A percentile compares a stretch with the other conserved stretches of the same genome.
Conservation (phyloP, 140 eudicot species). For the Bidens hawaiensis region DNA sequence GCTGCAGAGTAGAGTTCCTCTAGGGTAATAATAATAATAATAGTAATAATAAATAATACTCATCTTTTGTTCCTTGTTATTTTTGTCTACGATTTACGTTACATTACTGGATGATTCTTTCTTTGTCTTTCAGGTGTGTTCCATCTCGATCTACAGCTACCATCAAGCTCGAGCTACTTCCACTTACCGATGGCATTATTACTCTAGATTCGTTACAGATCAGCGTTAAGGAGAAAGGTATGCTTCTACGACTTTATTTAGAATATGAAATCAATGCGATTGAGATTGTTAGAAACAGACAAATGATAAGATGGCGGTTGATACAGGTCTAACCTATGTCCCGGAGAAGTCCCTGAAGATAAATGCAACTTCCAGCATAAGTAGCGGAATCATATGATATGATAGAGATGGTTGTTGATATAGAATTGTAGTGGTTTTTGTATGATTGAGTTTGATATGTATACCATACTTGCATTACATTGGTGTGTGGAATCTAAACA, state of each 20-base stretch:
- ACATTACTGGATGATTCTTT: slow-evolving; percentile 3
- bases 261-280: too few species aligned
- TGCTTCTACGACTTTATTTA: too few species aligned
- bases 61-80: slow-evolving; percentile 9
- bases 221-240: slow-evolving; percentile 75
- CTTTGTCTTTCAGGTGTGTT: slow-evolving; percentile 51
- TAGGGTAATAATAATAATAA: too few species aligned
- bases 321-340: slow-evolving; percentile 63
- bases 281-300: too few species aligned
- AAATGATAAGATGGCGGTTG: background rate
- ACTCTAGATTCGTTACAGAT: slow-evolving; percentile 87
- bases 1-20: slow-evolving; percentile 93
- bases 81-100: background rate
- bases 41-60: slow-evolving; percentile 17
- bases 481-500: slow-evolving; percentile 3
- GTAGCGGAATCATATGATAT: slow-evolving; percentile 48
- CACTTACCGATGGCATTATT: slow-evolving; percentile 89
- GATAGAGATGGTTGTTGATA: background rate
- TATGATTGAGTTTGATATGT: slow-evolving; percentile 12
- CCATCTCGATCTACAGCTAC: slow-evolving; percentile 81
- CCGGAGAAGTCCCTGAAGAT: slow-evolving; percentile 92
- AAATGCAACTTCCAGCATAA: slow-evolving; percentile 82
- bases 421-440: slow-evolving; percentile 10
- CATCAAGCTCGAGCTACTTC: slow-evolving; percentile 92
- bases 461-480: slow-evolving; percentile 1